Evolutionary conservation across 2,329 filamentous ascomycete genomes (phyloP).

Genomic region (Fusarium verrucosum): DNA sequence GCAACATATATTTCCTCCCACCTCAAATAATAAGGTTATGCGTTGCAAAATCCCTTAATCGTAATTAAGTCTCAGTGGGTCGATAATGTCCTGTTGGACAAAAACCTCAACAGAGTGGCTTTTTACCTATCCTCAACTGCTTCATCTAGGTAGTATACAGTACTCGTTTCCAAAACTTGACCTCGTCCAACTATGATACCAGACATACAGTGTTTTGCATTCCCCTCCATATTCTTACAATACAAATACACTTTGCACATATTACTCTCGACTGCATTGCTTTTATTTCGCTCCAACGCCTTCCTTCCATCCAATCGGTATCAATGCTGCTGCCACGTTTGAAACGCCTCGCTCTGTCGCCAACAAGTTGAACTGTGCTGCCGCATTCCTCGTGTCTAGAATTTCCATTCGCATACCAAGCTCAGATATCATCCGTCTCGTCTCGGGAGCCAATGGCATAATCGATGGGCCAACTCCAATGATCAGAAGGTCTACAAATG

Average conservation of each 20-base stretch:
- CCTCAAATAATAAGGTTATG: too few relatives aligned
- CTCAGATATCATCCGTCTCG: slow-evolving; percentile 74
- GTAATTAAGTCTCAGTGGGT: too few relatives aligned
- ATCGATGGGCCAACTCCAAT: slow-evolving; percentile 85
- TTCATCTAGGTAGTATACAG: not conserved
- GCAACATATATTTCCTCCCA: too few relatives aligned
- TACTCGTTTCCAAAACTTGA: not conserved
- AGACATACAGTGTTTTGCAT: not conserved
- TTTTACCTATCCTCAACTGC: not conserved
- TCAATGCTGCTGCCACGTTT: slow-evolving; percentile 85
- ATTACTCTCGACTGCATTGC: not conserved
- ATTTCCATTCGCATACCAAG: slow-evolving; percentile 89
- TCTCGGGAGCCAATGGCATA: slow-evolving; percentile 78
- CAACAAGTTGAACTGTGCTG: slow-evolving; percentile 91
- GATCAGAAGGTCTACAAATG: slow-evolving; percentile 77
- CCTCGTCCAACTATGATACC: not conserved
- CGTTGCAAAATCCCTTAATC: too few relatives aligned
- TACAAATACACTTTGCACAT: slow-evolving; percentile 4
- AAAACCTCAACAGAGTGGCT: not conserved
- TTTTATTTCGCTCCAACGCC: slow-evolving; percentile 54
- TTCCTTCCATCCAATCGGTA: slow-evolving; percentile 86
- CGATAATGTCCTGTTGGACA: not conserved
- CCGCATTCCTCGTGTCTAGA: slow-evolving; percentile 91
- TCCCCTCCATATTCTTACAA: slow-evolving; percentile 13
- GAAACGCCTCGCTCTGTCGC: slow-evolving; percentile 91